Percentiles rank a stretch among this genome's conserved stretches.
phyloP scores from a whole-genome alignment of 2,329 filamentous ascomycete genomes.

The Monosporascus ibericus region DNA sequence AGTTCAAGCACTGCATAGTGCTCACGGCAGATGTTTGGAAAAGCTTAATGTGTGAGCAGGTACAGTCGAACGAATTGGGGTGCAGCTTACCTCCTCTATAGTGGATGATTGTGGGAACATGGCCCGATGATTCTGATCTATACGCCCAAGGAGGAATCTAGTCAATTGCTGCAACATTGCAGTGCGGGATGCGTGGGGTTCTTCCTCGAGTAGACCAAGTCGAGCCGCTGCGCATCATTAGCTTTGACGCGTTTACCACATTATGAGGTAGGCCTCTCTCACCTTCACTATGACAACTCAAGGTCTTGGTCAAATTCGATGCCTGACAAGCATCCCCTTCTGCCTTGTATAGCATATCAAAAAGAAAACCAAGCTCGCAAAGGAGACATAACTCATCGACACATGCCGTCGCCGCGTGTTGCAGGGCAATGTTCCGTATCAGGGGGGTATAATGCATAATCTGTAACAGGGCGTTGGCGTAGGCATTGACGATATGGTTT shows the following conservation, averaged over 20 bases:
- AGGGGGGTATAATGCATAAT: conserved; percentile 86
- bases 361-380: conserved; percentile 90
- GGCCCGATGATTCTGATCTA: conserved; percentile 68
- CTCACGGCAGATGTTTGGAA: conserved; percentile 66
- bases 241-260: conserved; percentile 2
- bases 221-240: conserved; percentile 50
- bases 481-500: conserved; percentile 94
- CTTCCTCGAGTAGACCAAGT: conserved; percentile 79
- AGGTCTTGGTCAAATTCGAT: conserved; percentile 86
- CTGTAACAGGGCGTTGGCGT: conserved; percentile 87
- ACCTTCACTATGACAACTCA: conserved; percentile 77
- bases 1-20: conserved; percentile 78
- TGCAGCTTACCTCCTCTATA: conserved; percentile 61
- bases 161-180: conserved; percentile 81
- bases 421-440: conserved; percentile 78
- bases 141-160: conserved; percentile 77
- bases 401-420: conserved; percentile 83
- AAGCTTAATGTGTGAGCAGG: conserved; percentile 31
- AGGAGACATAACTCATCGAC: conserved; percentile 77
- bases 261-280: conserved; percentile 14
- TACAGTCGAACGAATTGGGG: not conserved
- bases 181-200: conserved; percentile 66
- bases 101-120: conserved; percentile 55
- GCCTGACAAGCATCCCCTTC: conserved; percentile 92
- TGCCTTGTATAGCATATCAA: conserved; percentile 97